Base-by-base conservation (phyloP, 345 rosid genomes). In the Citrus unshiu region DNA sequence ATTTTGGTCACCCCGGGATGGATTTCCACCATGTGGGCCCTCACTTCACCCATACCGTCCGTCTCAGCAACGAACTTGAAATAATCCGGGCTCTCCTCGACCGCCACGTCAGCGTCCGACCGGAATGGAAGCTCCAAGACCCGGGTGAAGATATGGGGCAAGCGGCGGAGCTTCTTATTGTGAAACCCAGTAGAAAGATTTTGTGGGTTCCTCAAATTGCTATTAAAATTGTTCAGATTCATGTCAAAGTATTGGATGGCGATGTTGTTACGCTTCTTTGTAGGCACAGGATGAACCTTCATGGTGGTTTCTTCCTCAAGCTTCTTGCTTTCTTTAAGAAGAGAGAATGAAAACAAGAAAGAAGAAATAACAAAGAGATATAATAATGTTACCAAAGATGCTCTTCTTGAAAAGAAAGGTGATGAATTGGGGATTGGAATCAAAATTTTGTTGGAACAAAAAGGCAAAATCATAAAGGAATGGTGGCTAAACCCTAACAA, bases 91-190 rank as follows among this genome's bases (percentile, higher is more conserved):
- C 68, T 86, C 84, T 96, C 98, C 84, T 96, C 97, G 68, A 96
- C 88, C 65, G 80, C 77, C 14, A 96, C 98, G 21, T 94, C 95
- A 14, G 98, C 98, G 57, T 94, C 94, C 12, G 98, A 90, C 83
- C 95, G 83, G 79, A 96, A 92, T 18, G 99, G 99, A 0, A 94
- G 94, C 89, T 96, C 97, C 25, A 96, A 84, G 51, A 93, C 93
- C 73, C 98, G 93, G 88, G 85, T 86, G 85, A 94, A 94, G 80
- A 96, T 91, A 80, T 96, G 99, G 64, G 98, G 99, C n/a, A 96
- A 86, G 78, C 97, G 83, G 73, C 94, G 87, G 63, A 96, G 98
- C 80, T 87, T 96, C 91, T 96, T 96, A 58, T 89, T 95, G 59
- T 90, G 88, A 67, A 89, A 86, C 37, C 87, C 89, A 29, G 35